These are phyloP conservation scores for Pseudocercospora fijiensis DNA, from an alignment of 2,329 filamentous ascomycete genomes.

Conservation along the genomic window DNA sequence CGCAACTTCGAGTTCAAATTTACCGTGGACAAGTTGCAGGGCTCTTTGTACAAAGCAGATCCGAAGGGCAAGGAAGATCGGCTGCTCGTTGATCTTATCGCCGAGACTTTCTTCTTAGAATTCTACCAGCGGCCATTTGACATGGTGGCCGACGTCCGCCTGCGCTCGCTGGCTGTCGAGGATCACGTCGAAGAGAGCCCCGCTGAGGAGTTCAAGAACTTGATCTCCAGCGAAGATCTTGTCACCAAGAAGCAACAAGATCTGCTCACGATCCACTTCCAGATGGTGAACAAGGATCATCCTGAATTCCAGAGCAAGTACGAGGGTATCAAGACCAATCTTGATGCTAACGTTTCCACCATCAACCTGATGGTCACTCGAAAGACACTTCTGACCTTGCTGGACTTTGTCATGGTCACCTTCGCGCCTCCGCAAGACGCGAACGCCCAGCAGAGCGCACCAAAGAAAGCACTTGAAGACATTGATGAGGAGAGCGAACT, in stretches of 20 bases:
- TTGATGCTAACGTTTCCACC: constrained; percentile 87
- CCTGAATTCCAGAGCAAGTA: constrained; percentile 92
- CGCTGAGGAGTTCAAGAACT: constrained; percentile 88
- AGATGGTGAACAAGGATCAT: constrained; percentile 78
- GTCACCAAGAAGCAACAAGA: constrained; percentile 70
- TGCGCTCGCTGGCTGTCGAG: constrained; percentile 84
- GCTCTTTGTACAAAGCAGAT: constrained; percentile 86
- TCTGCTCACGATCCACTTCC: constrained; percentile 83
- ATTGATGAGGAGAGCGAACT: constrained; percentile 35
- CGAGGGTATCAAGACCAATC: constrained; percentile 88
- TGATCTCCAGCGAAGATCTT: constrained; percentile 85
- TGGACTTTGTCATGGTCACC: constrained; percentile 92
- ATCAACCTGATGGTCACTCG: constrained; percentile 95
- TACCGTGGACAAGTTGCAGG: constrained; percentile 88
- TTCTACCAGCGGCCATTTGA: constrained; percentile 88
- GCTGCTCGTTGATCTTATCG: constrained; percentile 85
- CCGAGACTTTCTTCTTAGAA: constrained; percentile 81
- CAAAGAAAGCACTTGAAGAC: constrained; percentile 25
- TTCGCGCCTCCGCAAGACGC: constrained; percentile 58
- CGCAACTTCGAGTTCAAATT: constrained; percentile 96
- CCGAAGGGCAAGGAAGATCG: constrained; percentile 73
- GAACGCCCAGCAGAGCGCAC: constrained; percentile 19
- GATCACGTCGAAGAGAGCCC: constrained; percentile 90
- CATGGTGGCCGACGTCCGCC: constrained; percentile 86
- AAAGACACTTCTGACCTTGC: constrained; percentile 82